phyloP scores from a whole-genome alignment of 148 eudicot species.

The Linanthus parryae region DNA sequence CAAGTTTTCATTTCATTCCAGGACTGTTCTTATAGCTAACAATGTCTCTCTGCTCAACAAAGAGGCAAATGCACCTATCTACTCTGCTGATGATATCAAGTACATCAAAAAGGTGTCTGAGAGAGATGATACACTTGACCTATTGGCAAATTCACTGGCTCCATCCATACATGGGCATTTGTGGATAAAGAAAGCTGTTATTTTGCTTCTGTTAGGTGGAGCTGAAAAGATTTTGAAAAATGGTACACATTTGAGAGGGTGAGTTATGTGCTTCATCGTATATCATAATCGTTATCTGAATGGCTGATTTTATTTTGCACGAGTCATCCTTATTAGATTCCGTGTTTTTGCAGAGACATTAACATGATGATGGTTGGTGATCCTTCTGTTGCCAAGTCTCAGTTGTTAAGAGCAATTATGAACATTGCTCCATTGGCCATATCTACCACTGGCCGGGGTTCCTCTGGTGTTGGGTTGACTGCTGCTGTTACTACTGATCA shows the following conservation, averaged over 20 bases:
- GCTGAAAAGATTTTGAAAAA: constrained; percentile 93
- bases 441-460: constrained; percentile 97
- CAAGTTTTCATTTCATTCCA: constrained; percentile 17
- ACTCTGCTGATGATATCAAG: constrained; percentile 61
- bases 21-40: constrained; percentile 96
- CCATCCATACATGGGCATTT: constrained; percentile 94
- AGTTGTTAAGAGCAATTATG: constrained; percentile 93
- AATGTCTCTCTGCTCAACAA: constrained; percentile 88
- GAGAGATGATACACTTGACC: constrained; percentile 73
- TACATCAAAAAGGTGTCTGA: constrained; percentile 76
- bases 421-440: constrained; percentile 98
- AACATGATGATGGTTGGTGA: constrained; percentile 99
- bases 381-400: constrained; percentile 99
- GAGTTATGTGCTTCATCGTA: constrained; percentile 18
- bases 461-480: constrained; percentile 98
- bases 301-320: not conserved
- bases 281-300: not conserved
- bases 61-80: constrained; percentile 83
- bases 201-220: constrained; percentile 92
- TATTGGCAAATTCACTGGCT: constrained; percentile 86
- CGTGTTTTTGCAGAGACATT: constrained; percentile 56
- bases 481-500: constrained; percentile 99
- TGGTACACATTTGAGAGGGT: constrained; percentile 98
- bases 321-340: not conserved
- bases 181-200: constrained; percentile 97